phyloP scores from a whole-genome alignment of 106 monocot species.

The Gastrodia elata region DNA sequence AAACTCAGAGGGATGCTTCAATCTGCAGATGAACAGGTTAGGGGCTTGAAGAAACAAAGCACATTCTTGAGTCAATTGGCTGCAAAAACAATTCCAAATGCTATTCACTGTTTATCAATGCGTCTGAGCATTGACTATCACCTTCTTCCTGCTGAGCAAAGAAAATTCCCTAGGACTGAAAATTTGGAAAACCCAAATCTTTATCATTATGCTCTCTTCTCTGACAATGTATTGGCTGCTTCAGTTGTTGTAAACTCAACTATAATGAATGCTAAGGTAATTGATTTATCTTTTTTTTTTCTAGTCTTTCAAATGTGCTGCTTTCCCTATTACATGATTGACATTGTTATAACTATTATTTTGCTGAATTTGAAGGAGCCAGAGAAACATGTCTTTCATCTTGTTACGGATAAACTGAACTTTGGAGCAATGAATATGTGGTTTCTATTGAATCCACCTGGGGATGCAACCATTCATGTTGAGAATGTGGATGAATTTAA shows the following conservation, averaged over 20 bases:
- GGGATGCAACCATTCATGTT: slow-evolving; percentile 65
- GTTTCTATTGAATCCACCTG: slow-evolving; percentile 71
- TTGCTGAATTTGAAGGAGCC: slow-evolving; percentile 42
- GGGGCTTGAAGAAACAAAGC: slow-evolving; percentile 73
- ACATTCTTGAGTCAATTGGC: slow-evolving; percentile 68
- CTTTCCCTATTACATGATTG: background rate
- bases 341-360: background rate
- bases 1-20: slow-evolving; percentile 63
- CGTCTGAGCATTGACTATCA: slow-evolving; percentile 60
- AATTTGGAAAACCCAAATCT: slow-evolving; percentile 56
- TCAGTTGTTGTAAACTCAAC: slow-evolving; percentile 82
- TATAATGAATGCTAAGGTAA: slow-evolving; percentile 73
- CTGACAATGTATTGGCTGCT: slow-evolving; percentile 78
- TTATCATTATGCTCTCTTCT: slow-evolving; percentile 77
- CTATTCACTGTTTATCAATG: slow-evolving; percentile 74
- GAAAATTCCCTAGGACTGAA: slow-evolving; percentile 52
- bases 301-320: background rate
- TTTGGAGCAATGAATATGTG: slow-evolving; percentile 91
- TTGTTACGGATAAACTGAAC: slow-evolving; percentile 78
- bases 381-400: slow-evolving; percentile 74
- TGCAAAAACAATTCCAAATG: slow-evolving; percentile 77
- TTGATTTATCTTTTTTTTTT: background rate
- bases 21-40: slow-evolving; percentile 61
- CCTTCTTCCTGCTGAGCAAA: slow-evolving; percentile 56
- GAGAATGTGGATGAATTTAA: slow-evolving; percentile 76